Percentiles rank a stretch among this genome's conserved stretches.
Conservation (phyloP, 2,329 filamentous ascomycete species). For the Talaromyces funiculosus region DNA sequence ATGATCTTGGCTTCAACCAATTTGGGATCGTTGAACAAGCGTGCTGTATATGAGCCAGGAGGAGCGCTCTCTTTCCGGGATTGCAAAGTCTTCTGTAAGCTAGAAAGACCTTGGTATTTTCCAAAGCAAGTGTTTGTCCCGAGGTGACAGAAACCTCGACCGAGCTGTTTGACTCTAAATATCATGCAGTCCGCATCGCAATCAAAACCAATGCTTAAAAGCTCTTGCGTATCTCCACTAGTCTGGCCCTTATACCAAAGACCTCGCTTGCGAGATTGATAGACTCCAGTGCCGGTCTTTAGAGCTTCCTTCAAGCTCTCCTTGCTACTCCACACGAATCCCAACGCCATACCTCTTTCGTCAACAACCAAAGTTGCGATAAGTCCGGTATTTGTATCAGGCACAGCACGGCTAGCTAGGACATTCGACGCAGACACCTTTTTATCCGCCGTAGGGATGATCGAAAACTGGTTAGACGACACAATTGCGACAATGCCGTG, state of each 20-base stretch:
- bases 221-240: conserved; percentile 87
- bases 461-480: conserved; percentile 63
- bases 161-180: conserved; percentile 85
- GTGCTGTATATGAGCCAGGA: conserved; percentile 84
- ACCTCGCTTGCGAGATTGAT: conserved; percentile 91
- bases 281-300: conserved; percentile 75
- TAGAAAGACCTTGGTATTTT: conserved; percentile 70
- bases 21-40: conserved; percentile 86
- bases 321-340: conserved; percentile 88
- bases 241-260: conserved; percentile 96
- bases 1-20: conserved; percentile 92
- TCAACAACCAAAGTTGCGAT: conserved; percentile 89
- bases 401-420: conserved; percentile 68
- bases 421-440: conserved; percentile 64
- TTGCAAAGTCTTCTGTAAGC: conserved; percentile 78
- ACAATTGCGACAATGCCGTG: conserved; percentile 64
- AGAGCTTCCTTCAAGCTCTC: conserved; percentile 86
- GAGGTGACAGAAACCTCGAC: conserved; percentile 87
- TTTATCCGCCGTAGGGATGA: conserved; percentile 54
- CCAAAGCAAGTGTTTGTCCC: conserved; percentile 92
- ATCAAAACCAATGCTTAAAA: conserved; percentile 78
- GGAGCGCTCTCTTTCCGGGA: conserved; percentile 78
- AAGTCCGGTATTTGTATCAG: conserved; percentile 76
- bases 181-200: conserved; percentile 91
- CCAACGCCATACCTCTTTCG: conserved; percentile 75